These are phyloP conservation scores for Lentinula raphanica DNA, from an alignment of 768 basidiomycete species.

Conservation along the genomic window DNA sequence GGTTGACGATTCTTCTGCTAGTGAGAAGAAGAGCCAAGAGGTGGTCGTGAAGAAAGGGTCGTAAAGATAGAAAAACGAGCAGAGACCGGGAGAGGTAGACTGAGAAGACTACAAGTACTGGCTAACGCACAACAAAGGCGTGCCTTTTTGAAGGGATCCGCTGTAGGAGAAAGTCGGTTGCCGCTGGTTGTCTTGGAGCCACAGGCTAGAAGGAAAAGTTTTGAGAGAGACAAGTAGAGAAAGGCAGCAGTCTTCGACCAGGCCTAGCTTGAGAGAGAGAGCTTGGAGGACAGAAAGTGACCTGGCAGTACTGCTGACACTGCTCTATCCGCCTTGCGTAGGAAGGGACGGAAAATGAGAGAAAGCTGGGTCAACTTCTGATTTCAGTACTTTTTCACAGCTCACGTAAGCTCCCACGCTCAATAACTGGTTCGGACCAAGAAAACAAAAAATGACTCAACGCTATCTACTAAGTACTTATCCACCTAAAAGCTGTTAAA, in stretches of 20 bases:
- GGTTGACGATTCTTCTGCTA: constrained; percentile 32
- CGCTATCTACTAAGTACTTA: too few relatives aligned
- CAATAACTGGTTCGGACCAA: neutral
- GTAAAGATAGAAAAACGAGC: constrained; percentile 39
- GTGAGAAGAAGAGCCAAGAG: constrained; percentile 31
- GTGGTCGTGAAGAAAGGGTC: constrained; percentile 72
- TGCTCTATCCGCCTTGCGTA: constrained; percentile 44
- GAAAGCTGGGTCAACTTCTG: neutral
- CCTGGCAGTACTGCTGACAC: constrained; percentile 40
- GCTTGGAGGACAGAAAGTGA: constrained; percentile 27
- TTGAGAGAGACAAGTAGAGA: constrained; percentile 16
- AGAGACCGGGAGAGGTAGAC: constrained; percentile 14
- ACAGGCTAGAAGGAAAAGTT: neutral
- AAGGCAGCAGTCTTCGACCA: constrained; percentile 41
- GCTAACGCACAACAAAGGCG: constrained; percentile 93
- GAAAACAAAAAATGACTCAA: neutral
- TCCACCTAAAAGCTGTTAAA: too few relatives aligned
- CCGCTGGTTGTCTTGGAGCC: constrained; percentile 12
- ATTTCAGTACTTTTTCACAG: neutral
- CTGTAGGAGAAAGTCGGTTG: constrained; percentile 23
- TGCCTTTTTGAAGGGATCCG: constrained; percentile 63
- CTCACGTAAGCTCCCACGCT: neutral
- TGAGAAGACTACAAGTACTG: constrained; percentile 32
- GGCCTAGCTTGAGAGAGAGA: constrained; percentile 31
- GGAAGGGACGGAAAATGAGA: constrained; percentile 2